Base-by-base conservation (phyloP, 176 grass and related monocot genomes). In the Guadua angustifolia region DNA sequence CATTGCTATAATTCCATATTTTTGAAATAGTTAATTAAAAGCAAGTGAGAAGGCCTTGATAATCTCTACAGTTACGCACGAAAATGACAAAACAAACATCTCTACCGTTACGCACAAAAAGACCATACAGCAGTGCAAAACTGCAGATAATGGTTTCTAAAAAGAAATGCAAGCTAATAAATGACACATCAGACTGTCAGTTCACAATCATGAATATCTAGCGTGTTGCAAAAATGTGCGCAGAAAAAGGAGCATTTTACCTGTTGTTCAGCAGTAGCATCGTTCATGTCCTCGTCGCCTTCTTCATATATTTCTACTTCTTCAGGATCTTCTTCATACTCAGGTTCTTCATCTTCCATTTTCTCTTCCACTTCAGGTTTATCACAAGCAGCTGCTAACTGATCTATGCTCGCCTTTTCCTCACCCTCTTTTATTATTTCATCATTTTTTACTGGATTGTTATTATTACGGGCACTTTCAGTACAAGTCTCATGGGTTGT, bases 271-370 rank as follows among this genome's bases (percentile, higher is more conserved):
- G 65, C 67, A 64, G 71, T 69, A 87, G 57, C 77, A 89, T 17
- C 60, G 73, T 77, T 80, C 69, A 75, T 83, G 72, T 89, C 87
- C 79, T 84, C 62, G 55, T 92, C 86, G 14, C 56, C 73, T 9
- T 93, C 88, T 80, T 86, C 78, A 46, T 49, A 33, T 69, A 87
- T 77, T 67, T 88, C 73, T 73, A 93, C 82, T 71, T 94, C 88
- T 57, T 91, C 86, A 11, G 76, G 55, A 85, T 88, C 76, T 75
- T 90, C 88, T 88, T 91, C 89, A 7, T 84, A 69, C 43, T 89
- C 83, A 57, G 69, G 80, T 66, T 93, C 87, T 89, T 81, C 60
- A 33, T 78, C 75, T 58, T 80, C 46, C 52, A 80, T 70, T 79
- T 83, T 82, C 35, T 80, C 72, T 80, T 91, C 82, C 53, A 66